phyloP scores from a whole-genome alignment of 2,329 filamentous ascomycete genomes.

The Colletotrichum tabaci region DNA sequence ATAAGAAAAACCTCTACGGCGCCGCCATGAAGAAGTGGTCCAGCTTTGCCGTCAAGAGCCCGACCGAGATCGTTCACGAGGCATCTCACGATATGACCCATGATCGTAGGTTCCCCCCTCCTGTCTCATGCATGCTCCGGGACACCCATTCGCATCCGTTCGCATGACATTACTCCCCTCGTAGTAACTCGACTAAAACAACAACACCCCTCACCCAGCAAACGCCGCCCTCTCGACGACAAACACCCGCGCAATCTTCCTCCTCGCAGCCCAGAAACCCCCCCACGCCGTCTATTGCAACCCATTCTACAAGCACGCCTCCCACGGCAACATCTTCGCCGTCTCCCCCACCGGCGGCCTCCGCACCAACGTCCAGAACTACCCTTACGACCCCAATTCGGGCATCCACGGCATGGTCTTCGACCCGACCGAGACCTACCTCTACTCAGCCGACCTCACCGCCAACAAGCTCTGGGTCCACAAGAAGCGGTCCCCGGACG shows the following conservation, averaged over 20 bases:
- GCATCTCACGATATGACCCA: slow-evolving; percentile 82
- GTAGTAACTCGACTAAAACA: slow-evolving; percentile 16
- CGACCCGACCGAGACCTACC: slow-evolving; percentile 79
- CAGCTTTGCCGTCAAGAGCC: slow-evolving; percentile 82
- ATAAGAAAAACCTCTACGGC: slow-evolving; percentile 88
- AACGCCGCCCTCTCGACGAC: slow-evolving; percentile 78
- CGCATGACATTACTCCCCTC: too few relatives aligned
- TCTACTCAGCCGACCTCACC: slow-evolving; percentile 84
- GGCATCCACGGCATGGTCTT: slow-evolving; percentile 90
- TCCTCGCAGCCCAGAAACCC: slow-evolving; percentile 82
- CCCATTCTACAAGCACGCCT: slow-evolving; percentile 90
- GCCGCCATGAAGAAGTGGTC: slow-evolving; percentile 96
- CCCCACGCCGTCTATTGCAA: slow-evolving; percentile 91
- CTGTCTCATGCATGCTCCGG: not conserved
- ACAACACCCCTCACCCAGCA: slow-evolving; percentile 60
- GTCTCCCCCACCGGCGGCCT: slow-evolving; percentile 72
- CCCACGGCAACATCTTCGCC: slow-evolving; percentile 83
- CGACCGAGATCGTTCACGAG: slow-evolving; percentile 82
- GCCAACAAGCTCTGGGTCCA: slow-evolving; percentile 90
- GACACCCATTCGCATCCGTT: not conserved
- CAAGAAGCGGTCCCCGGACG: slow-evolving; percentile 66
- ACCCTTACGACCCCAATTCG: slow-evolving; percentile 77
- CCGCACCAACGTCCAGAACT: slow-evolving; percentile 78
- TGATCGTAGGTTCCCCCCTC: slow-evolving; percentile 72
- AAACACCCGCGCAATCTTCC: slow-evolving; percentile 91